Evolutionary conservation across 352 stramenopile genomes (phyloP), one percentile per base, ranked within the genome.

Genomic region (Plasmopara muralis): DNA sequence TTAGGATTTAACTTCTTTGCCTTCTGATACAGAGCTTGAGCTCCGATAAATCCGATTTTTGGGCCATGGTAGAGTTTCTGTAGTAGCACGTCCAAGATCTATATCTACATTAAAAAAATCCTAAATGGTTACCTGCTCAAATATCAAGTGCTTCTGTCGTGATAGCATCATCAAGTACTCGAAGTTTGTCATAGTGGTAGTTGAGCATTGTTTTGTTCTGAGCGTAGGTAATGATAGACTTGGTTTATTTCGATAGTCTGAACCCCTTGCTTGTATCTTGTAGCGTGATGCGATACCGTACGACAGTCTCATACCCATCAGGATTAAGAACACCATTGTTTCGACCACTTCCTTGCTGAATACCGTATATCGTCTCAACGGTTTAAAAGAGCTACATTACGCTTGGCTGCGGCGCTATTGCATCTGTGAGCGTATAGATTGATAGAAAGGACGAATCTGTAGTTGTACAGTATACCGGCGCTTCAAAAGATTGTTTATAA

Each of bases 31-130:
- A 43, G 38, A 28, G 38, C 38, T 28, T 43, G 38, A 43, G 38
- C 38, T 25, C 38, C 38, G 9, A 43, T 43, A 43, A 28, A 43
- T 28, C 38, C 38, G n/a, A 14, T 6, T 43, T 43, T 25, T 43
- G 38, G 38, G 13, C 4, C 20, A 25, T 25, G 3, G 20, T 25
- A 25, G 20, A 5, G 31, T 35, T 35, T 35, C 2, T 12, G 6
- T 35, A 12, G 10, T 12, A 35, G 10, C 31, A 12, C 31, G 31
- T 35, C 31, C 31, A 35, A 12, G 38, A 43, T 43, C 38, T 43
- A 9, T 28, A 43, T 43, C 28, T 43, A 18, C 38, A 43, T 28
- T 43, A 43, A 43, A 43, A 43, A 43, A 43, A 28, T 43, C 38
- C 15, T 20, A 5, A 43, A 9, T 43, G 38, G n/a, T 43, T 28